A percentile compares a stretch with the other conserved stretches of the same genome.
These are phyloP conservation scores for Phaseolus lunatus DNA, from an alignment of 306 rosid genomes.

Conservation along the genomic window DNA sequence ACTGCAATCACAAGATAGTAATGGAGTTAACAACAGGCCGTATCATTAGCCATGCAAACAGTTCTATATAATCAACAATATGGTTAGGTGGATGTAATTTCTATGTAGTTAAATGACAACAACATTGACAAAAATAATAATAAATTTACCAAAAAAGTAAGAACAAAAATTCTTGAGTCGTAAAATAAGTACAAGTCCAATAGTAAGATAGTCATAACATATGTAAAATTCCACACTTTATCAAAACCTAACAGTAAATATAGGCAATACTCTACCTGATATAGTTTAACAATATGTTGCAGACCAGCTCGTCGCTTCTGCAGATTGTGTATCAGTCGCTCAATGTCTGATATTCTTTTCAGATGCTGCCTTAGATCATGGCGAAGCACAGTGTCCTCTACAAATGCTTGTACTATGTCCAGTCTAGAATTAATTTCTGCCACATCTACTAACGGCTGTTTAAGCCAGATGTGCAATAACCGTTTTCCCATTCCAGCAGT, in stretches of 20 bases:
- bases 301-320: slow-evolving; percentile 88
- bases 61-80: slow-evolving; percentile 1
- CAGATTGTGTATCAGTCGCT: slow-evolving; percentile 77
- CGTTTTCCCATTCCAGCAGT: slow-evolving; percentile 99
- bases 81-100: slow-evolving; percentile 13
- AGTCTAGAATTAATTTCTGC: slow-evolving; percentile 79
- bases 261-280: slow-evolving; percentile 66
- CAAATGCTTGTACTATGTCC: slow-evolving; percentile 92
- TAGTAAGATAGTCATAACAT: slow-evolving; percentile 36
- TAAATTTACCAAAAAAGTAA: slow-evolving; percentile 11
- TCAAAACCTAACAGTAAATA: slow-evolving; percentile 33
- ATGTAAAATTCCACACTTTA: not conserved
- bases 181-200: slow-evolving; percentile 39
- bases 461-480: slow-evolving; percentile 90
- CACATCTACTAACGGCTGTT: slow-evolving; percentile 89
- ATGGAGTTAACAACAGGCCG: slow-evolving; percentile 42
- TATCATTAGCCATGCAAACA: slow-evolving; percentile 35
- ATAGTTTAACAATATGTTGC: slow-evolving; percentile 92
- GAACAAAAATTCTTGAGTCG: slow-evolving; percentile 32
- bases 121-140: not conserved
- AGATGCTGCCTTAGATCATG: slow-evolving; percentile 93
- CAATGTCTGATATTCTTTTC: slow-evolving; percentile 89
- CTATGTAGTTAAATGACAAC: not conserved
- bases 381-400: slow-evolving; percentile 83
- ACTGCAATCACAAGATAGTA: slow-evolving; percentile 66